Evolutionary conservation across 2,329 filamentous ascomycete genomes (phyloP).

Genomic region (Phialophora macrospora): DNA sequence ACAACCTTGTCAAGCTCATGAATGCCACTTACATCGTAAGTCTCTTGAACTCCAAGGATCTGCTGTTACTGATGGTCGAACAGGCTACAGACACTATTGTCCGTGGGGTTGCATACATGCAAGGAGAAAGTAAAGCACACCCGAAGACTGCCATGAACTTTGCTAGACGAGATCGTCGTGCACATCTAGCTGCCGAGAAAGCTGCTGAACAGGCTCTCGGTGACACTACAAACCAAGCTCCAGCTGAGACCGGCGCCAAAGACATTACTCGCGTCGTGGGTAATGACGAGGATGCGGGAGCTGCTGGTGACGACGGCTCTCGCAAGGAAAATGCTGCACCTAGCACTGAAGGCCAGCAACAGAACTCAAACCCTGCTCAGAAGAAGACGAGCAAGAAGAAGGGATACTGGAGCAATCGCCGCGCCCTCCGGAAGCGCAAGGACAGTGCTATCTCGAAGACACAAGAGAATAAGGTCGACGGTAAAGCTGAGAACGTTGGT

Average conservation of each 20-base stretch:
- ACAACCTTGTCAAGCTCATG: slow-evolving; percentile 24
- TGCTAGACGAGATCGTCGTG: slow-evolving; percentile 17
- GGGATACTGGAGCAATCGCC: slow-evolving; percentile 9
- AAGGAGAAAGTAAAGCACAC: slow-evolving; percentile 12
- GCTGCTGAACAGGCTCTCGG: slow-evolving; percentile 1
- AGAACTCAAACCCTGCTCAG: neutral
- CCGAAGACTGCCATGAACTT: slow-evolving; percentile 7
- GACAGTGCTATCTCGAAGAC: neutral
- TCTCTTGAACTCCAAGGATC: neutral
- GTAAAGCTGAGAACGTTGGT: neutral
- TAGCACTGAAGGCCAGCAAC: slow-evolving; percentile 2
- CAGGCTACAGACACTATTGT: slow-evolving; percentile 26
- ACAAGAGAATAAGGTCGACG: slow-evolving; percentile 1
- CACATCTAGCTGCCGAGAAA: slow-evolving; percentile 5
- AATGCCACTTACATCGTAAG: slow-evolving; percentile 25
- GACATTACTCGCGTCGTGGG: neutral
- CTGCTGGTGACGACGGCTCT: neutral
- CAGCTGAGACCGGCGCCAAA: neutral
- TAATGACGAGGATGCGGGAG: neutral
- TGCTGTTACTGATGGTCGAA: neutral
- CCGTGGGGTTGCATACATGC: slow-evolving; percentile 22
- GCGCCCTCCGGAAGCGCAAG: slow-evolving; percentile 4
- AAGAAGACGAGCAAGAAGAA: slow-evolving; percentile 14
- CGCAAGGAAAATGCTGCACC: slow-evolving; percentile 8
- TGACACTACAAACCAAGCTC: neutral